Evolutionary conservation across 148 eudicot species (phyloP).

Genomic region (Rhododendron ovatum): DNA sequence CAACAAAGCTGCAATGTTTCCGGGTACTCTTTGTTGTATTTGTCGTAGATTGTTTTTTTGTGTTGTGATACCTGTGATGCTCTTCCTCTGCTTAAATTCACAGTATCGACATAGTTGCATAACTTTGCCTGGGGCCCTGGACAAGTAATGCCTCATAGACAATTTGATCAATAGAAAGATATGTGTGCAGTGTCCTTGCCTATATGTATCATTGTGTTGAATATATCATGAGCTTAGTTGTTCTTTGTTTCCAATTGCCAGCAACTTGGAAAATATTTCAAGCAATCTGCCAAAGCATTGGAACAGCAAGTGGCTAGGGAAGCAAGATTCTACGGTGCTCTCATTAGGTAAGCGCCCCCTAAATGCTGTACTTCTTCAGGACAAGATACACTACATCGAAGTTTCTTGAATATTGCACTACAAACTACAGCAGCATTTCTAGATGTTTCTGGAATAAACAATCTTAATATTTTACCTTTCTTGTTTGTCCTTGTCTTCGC

Average conservation of each 20-base stretch:
- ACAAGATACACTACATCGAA: background rate
- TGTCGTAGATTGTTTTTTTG: background rate
- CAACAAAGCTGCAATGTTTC: conserved; percentile 89
- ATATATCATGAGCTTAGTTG: background rate
- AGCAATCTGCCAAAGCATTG: conserved; percentile 94
- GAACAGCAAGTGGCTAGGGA: conserved; percentile 89
- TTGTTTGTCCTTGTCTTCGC: background rate
- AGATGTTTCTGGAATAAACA: background rate
- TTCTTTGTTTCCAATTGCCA: conserved; percentile 29
- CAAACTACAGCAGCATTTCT: background rate
- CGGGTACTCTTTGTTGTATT: conserved; percentile 42
- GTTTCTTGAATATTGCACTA: background rate
- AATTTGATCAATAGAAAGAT: background rate
- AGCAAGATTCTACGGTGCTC: conserved; percentile 97
- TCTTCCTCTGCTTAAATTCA: background rate
- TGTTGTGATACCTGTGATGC: background rate
- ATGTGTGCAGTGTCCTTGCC: background rate
- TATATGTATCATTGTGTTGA: background rate
- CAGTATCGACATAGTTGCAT: background rate
- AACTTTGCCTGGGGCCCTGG: background rate
- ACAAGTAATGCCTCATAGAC: background rate
- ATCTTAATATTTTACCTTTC: background rate
- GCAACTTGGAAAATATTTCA: conserved; percentile 90
- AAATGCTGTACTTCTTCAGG: background rate
- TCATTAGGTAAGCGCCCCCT: conserved; percentile 62